Evolutionary conservation across 352 stramenopile species (phyloP).

Genomic region (Phytopythium sindhum): DNA sequence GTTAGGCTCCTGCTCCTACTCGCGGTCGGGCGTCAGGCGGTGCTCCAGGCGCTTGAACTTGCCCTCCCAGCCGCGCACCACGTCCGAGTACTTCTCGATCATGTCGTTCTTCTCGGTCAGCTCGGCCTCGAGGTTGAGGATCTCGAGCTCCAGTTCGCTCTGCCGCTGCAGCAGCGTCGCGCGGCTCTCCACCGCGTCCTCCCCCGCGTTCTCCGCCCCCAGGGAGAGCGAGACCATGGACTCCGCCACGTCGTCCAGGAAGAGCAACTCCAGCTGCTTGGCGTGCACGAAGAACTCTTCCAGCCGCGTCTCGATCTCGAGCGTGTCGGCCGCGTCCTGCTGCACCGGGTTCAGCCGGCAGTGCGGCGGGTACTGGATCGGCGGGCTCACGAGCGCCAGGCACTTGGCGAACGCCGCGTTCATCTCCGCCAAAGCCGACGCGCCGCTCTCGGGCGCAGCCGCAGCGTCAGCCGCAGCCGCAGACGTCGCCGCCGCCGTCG

Average conservation of each 20-base stretch:
- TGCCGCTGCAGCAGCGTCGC: slow-evolving; percentile 17
- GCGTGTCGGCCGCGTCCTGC: slow-evolving; percentile 70
- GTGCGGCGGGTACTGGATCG: slow-evolving; percentile 81
- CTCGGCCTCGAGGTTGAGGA: slow-evolving; percentile 69
- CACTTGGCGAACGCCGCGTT: slow-evolving; percentile 73
- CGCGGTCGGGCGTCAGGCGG: slow-evolving; percentile 55
- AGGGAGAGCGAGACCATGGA: not conserved
- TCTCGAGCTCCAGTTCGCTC: slow-evolving; percentile 70
- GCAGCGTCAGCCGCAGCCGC: not conserved
- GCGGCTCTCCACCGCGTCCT: not conserved
- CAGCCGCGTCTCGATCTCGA: slow-evolving; percentile 63
- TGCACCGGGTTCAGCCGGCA: slow-evolving; percentile 83
- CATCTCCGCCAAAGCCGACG: slow-evolving; percentile 58
- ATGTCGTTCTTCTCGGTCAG: slow-evolving; percentile 82
- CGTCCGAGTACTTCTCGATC: slow-evolving; percentile 82
- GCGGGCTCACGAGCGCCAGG: slow-evolving; percentile 69
- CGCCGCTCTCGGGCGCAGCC: slow-evolving; percentile 12
- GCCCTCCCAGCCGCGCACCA: slow-evolving; percentile 79
- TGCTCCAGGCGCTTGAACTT: slow-evolving; percentile 81
- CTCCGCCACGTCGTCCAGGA: slow-evolving; percentile 26
- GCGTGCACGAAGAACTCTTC: slow-evolving; percentile 79
- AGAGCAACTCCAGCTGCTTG: slow-evolving; percentile 79
- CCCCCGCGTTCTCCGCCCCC: not conserved
- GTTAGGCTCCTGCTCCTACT: slow-evolving; percentile 14
- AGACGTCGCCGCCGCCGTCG: not conserved